phyloP scores from a whole-genome alignment of 805 yeast species.

The Hanseniaspora clermontiae region DNA sequence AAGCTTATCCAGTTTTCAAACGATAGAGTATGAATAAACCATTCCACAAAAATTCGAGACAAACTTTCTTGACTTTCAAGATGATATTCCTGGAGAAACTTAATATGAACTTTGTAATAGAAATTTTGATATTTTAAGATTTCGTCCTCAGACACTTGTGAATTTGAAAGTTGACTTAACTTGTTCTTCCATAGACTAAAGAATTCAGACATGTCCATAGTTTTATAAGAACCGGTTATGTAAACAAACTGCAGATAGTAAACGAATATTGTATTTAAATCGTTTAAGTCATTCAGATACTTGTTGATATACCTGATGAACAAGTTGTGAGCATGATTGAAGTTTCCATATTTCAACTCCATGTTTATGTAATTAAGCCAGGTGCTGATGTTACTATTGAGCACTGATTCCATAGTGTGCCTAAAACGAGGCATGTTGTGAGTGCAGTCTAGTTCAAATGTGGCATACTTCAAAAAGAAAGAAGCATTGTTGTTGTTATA shows the following conservation, averaged over 20 bases:
- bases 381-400: slow-evolving; percentile 66
- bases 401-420: slow-evolving; percentile 76
- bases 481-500: slow-evolving; percentile 46
- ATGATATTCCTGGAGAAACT: background rate
- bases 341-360: slow-evolving; percentile 57
- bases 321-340: slow-evolving; percentile 80
- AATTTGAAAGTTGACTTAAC: background rate
- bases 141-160: background rate
- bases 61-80: background rate
- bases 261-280: background rate
- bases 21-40: slow-evolving; percentile 5
- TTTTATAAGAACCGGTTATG: background rate
- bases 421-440: slow-evolving; percentile 69
- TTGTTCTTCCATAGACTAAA: background rate
- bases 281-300: slow-evolving; percentile 43
- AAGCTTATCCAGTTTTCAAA: background rate
- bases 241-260: background rate
- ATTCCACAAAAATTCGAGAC: background rate
- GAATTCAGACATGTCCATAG: background rate
- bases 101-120: background rate
- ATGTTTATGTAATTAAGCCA: slow-evolving; percentile 77
- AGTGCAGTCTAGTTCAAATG: slow-evolving; percentile 62
- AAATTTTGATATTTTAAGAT: slow-evolving; percentile 31
- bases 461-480: slow-evolving; percentile 77
- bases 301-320: slow-evolving; percentile 63